Evolutionary conservation across 495 filamentous ascomycete species (phyloP).

Genomic region (Talaromyces stipitatus): DNA sequence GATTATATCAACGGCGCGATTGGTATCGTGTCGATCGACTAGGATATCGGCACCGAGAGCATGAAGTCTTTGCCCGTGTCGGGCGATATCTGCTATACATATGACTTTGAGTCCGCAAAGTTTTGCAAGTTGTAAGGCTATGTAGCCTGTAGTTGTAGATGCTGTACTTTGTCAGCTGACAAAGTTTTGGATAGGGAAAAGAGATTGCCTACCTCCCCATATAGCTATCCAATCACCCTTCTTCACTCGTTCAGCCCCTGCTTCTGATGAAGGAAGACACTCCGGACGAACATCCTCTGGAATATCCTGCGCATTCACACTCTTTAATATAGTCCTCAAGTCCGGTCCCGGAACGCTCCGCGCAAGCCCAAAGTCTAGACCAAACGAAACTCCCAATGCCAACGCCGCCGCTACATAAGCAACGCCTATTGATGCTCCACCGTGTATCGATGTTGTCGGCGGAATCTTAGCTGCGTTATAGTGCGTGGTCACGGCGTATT

Average conservation of each 20-base stretch:
- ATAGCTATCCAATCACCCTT: conserved; percentile 58
- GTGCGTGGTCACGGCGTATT: conserved; percentile 55
- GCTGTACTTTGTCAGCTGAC: conserved; percentile 21
- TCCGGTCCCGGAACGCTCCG: conserved; percentile 41
- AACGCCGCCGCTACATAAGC: conserved; percentile 55
- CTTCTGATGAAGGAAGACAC: conserved; percentile 35
- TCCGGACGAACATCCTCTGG: conserved; percentile 47
- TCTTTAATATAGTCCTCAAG: conserved; percentile 34
- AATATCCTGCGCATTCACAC: conserved; percentile 28
- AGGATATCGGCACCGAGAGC: conserved; percentile 48
- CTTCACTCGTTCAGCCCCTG: conserved; percentile 32
- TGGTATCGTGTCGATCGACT: conserved; percentile 52
- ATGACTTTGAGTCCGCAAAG: conserved; percentile 51
- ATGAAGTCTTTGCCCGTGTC: conserved; percentile 48
- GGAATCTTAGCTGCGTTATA: conserved; percentile 58
- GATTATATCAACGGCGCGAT: conserved; percentile 54
- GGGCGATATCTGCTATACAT: conserved; percentile 51
- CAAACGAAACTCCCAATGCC: conserved; percentile 53
- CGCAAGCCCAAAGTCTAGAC: conserved; percentile 45
- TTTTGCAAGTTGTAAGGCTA: conserved; percentile 54
- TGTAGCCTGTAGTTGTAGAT: conserved; percentile 53
- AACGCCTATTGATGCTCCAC: conserved; percentile 54
- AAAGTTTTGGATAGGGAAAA: background rate
- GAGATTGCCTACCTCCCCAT: conserved; percentile 49
- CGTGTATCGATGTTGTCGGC: conserved; percentile 31